Evolutionary conservation across 768 basidiomycete genomes (phyloP).

Genomic region (Zangia roseola): DNA sequence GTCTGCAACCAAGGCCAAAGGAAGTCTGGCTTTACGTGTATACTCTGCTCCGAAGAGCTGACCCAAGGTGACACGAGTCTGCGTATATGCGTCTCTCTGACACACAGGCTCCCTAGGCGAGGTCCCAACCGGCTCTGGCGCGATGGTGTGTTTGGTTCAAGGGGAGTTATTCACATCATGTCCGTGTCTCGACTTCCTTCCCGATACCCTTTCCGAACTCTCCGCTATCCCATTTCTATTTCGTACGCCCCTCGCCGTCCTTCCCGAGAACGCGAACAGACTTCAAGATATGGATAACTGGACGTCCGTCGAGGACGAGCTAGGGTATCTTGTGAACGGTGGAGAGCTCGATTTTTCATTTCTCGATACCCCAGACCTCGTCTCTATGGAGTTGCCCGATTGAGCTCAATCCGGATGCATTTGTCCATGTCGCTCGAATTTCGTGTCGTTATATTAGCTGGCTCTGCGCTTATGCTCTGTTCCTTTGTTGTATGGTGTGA

Average conservation of each 20-base stretch:
- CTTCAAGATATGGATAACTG: slow-evolving; percentile 5
- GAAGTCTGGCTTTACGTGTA: slow-evolving; percentile 16
- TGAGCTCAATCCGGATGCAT: not conserved
- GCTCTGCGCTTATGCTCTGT: too few relatives aligned
- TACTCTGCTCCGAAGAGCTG: slow-evolving; percentile 17
- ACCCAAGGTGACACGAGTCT: slow-evolving; percentile 21
- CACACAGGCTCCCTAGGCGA: slow-evolving; percentile 8
- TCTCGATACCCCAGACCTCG: slow-evolving; percentile 18
- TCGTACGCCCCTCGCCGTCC: slow-evolving; percentile 17
- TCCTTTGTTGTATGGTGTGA: too few relatives aligned
- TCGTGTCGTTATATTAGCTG: not conserved
- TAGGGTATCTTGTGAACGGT: slow-evolving; percentile 17
- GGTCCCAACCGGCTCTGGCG: not conserved
- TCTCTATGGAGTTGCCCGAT: slow-evolving; percentile 12
- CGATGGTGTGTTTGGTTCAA: not conserved
- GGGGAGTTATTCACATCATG: not conserved
- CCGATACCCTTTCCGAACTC: slow-evolving; percentile 20
- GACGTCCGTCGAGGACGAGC: slow-evolving; percentile 21
- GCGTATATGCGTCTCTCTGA: slow-evolving; percentile 24
- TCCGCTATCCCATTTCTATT: slow-evolving; percentile 33
- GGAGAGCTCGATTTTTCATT: slow-evolving; percentile 29
- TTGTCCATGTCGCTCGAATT: slow-evolving; percentile 4
- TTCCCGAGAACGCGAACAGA: not conserved
- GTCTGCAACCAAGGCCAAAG: slow-evolving; percentile 21
- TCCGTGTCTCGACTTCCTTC: slow-evolving; percentile 11